Base-by-base conservation (phyloP, 441 rosid species). In the Erysimum cheiri region DNA sequence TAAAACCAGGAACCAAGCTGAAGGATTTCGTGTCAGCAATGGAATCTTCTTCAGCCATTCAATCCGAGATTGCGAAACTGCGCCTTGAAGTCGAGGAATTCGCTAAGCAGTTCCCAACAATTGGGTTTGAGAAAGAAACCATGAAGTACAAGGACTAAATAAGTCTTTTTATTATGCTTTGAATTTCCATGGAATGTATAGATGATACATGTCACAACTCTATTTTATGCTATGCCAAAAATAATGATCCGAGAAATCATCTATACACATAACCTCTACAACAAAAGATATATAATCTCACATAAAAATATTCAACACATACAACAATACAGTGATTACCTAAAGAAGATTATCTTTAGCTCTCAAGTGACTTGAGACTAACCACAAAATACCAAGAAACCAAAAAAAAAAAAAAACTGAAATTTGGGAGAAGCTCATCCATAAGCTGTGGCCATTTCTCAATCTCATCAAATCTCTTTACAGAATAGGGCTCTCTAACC, bases 71-170 rank as follows among this genome's bases (percentile, higher is more conserved):
- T 29, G 64, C 80, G 22, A 88, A 87, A 70, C 86, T 95, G 63
- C 88, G 94, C 56, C 86, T 64, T 0, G 79, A 83, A 54, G 98
- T 95, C 7, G 98, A 92, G 82, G 91, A 83, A 80, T 95, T 82
- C 44, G 98, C 98, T n/a, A 95, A 95, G 80, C 99, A 90, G 74
- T 95, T 95, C 84, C 97, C 98, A 28, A 95, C 98, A 43, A 85
- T 95, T 22, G 97, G 98, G 8, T 95, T 95, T 62, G 93, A 90
- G 58, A 95, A 92, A 75, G 89, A 80, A 81, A 86, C 98, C 76
- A 92, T 95, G 98, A 95, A 92, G 82, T 92, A 92, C 89, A 90
- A 90, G 84, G 89, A 88, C 77, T 92, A 80, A 92, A 53, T 40
- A 44, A 54, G 39, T 26, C 41, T 32, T 56, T 19, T 6, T 41